These are phyloP conservation scores for Golubevia sp. DNA, from an alignment of 1,284 basidiomycete species.

Conservation along the genomic window DNA sequence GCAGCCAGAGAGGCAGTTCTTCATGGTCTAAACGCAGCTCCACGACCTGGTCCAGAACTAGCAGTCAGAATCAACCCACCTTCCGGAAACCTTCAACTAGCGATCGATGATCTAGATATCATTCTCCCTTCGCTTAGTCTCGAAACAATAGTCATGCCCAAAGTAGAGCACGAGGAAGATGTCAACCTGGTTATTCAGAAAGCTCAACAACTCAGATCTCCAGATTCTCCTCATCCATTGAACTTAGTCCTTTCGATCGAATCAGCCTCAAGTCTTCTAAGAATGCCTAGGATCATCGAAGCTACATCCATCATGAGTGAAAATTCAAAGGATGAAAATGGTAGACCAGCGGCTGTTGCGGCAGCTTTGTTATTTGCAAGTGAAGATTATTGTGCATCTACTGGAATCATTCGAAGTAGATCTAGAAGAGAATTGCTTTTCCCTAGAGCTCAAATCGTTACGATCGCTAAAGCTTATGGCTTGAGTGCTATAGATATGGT, in stretches of 20 bases:
- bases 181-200: slow-evolving; percentile 25
- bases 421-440: slow-evolving; percentile 78
- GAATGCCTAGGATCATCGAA: slow-evolving; percentile 39
- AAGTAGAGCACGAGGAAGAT: slow-evolving; percentile 48
- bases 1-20: slow-evolving; percentile 44
- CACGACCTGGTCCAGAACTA: slow-evolving; percentile 27
- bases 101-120: slow-evolving; percentile 47
- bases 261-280: slow-evolving; percentile 37
- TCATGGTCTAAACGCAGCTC: slow-evolving; percentile 33
- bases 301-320: slow-evolving; percentile 1
- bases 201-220: slow-evolving; percentile 17
- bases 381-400: slow-evolving; percentile 72
- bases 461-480: slow-evolving; percentile 81
- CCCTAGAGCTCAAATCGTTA: slow-evolving; percentile 81
- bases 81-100: slow-evolving; percentile 17
- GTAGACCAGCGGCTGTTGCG: too few species aligned
- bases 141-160: slow-evolving; percentile 49
- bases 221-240: slow-evolving; percentile 12
- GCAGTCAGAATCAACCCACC: slow-evolving; percentile 58
- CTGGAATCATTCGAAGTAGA: slow-evolving; percentile 78
- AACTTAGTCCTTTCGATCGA: slow-evolving; percentile 48
- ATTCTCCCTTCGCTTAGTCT: slow-evolving; percentile 23
- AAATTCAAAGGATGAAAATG: background rate
- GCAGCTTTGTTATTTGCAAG: too few species aligned
- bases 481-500: slow-evolving; percentile 89